These are phyloP conservation scores for Vanrija sp. DNA, from an alignment of 1,284 basidiomycete species.

Conservation along the genomic window DNA sequence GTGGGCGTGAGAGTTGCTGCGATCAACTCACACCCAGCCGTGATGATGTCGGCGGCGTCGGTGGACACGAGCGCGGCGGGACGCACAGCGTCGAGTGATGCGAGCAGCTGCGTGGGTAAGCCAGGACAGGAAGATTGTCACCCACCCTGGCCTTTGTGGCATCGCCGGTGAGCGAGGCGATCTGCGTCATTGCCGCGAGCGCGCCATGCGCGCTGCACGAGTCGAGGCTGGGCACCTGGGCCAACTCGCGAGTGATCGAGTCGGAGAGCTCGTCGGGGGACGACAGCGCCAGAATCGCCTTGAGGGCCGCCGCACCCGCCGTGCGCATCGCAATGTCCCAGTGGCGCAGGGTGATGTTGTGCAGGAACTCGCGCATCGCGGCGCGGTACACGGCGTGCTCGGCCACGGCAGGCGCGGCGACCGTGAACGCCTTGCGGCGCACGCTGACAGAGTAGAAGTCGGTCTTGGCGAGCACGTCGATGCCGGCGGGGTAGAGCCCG, in stretches of 20 bases:
- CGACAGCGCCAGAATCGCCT: conserved; percentile 60
- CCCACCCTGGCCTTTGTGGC: conserved; percentile 48
- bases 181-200: conserved; percentile 67
- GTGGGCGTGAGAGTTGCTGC: conserved; percentile 59
- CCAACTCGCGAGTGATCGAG: conserved; percentile 36
- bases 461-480: conserved; percentile 82
- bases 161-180: conserved; percentile 54
- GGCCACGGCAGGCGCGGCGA: conserved; percentile 79
- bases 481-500: conserved; percentile 84
- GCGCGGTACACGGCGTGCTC: conserved; percentile 65
- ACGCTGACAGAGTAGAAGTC: conserved; percentile 94
- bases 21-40: conserved; percentile 70
- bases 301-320: conserved; percentile 73
- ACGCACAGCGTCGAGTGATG: conserved; percentile 53
- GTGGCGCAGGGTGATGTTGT: conserved; percentile 72
- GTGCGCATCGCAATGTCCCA: conserved; percentile 83
- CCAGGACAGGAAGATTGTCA: neutral
- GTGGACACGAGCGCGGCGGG: conserved; percentile 58
- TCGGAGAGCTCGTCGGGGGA: conserved; percentile 18
- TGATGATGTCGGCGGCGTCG: conserved; percentile 66
- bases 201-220: conserved; percentile 72
- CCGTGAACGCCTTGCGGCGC: conserved; percentile 74
- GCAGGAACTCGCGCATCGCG: conserved; percentile 68
- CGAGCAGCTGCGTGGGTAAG: conserved; percentile 27
- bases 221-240: conserved; percentile 64